Evolutionary conservation across 2,329 filamentous ascomycete genomes (phyloP), one percentile per base, ranked within the genome.

Genomic region (Exophiala spinifera): DNA sequence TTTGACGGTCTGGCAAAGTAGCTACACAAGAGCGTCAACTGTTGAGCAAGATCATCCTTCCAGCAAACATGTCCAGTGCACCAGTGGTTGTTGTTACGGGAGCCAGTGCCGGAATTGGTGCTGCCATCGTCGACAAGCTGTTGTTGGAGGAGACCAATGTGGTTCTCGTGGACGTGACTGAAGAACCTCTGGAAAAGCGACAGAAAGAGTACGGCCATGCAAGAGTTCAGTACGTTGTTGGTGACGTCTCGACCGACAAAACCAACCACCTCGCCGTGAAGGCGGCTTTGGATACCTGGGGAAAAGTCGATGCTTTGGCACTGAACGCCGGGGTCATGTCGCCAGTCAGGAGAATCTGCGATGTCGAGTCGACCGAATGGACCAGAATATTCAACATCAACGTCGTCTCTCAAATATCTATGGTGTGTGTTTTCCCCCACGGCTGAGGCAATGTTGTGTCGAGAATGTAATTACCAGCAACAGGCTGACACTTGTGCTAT

Each of bases 331-430:
- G 36, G 15, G 48, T 56, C 17, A 25, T 52, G 23, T 23, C 42
- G 23, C 53, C 53, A 4, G 43, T 52, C 11, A 46, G 33, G 19
- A 44, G 46, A 5, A n/a, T 50, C 6, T 33, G 20, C 11, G 40
- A 55, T 1, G 47, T 43, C 1, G 8, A 15, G 1, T 21, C 48
- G 10, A 33, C 33, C 2, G 52, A 28, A 11, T 55, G 52, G 52
- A 55, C 48, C 15, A 50, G 25, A n/a, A 33, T 44, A 8, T 55
- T 55, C 40, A 48, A 55, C 19, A 37, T 55, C 20, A 55, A 55
- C 21, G 46, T 49, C 14, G 46, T 49, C 8, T 34, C 46, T 40
- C 46, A 49, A 11, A 14, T 49, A 3, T 49, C 46, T 15, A 49
- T 49, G 46, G 46, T 49, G 8, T 5, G 23, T 25, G 4, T 25